phyloP scores from a whole-genome alignment of 116 monocot genomes.

The Cymodocea nodosa region DNA sequence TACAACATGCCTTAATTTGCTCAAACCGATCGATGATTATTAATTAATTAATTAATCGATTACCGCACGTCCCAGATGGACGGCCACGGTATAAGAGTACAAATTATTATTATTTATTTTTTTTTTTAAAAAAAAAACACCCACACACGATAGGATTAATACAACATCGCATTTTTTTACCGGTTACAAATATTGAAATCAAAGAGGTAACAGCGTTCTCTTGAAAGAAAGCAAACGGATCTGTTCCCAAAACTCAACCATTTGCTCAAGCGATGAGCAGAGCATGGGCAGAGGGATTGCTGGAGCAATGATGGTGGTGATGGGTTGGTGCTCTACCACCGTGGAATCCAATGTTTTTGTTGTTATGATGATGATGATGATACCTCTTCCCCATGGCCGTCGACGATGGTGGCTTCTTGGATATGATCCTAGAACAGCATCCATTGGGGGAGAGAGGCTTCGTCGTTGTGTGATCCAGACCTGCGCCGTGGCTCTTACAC shows the following conservation, averaged over 20 bases:
- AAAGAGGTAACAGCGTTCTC: too few relatives aligned
- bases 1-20: too few relatives aligned
- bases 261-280: conserved; percentile 11
- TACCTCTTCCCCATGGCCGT: not conserved
- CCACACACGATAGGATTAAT: too few relatives aligned
- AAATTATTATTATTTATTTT: too few relatives aligned
- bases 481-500: conserved; percentile 24
- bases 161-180: too few relatives aligned
- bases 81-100: too few relatives aligned
- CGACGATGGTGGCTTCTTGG: conserved; percentile 13
- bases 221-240: not conserved
- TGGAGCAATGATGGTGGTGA: conserved; percentile 12
- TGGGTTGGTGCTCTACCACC: conserved; percentile 13
- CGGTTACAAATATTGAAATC: too few relatives aligned
- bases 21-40: too few relatives aligned
- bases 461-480: conserved; percentile 11
- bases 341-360: not conserved
- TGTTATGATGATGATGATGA: not conserved
- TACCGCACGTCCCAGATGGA: too few relatives aligned
- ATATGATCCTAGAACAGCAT: conserved; percentile 13
- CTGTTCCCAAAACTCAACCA: not conserved
- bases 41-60: too few relatives aligned
- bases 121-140: too few relatives aligned
- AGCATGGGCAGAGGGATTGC: conserved; percentile 9
- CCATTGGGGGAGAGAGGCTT: conserved; percentile 5